Percentiles rank a stretch among this genome's conserved stretches.
Conservation (phyloP, 805 yeast genomes). For the Candida manassasensis region DNA sequence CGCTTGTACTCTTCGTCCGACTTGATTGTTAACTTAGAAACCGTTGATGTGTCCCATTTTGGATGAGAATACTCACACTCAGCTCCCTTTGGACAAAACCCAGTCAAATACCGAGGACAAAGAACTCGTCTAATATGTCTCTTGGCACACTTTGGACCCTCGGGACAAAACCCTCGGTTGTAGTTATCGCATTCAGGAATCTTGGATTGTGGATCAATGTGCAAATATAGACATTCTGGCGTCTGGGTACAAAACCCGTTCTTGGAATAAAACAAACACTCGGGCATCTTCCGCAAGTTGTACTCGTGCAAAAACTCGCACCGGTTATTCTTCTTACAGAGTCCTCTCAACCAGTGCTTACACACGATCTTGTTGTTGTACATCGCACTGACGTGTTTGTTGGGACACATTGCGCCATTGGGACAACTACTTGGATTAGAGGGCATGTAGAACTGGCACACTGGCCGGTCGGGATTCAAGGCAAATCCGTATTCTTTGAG, state of each 20-base stretch:
- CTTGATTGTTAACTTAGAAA: conserved; percentile 37
- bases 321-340: conserved; percentile 93
- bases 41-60: conserved; percentile 49
- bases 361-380: conserved; percentile 69
- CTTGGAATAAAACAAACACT: conserved; percentile 81
- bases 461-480: conserved; percentile 83
- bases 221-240: conserved; percentile 90
- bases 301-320: conserved; percentile 97
- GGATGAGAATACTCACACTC: conserved; percentile 83
- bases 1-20: conserved; percentile 34
- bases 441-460: conserved; percentile 67
- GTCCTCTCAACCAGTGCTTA: conserved; percentile 96
- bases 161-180: conserved; percentile 84
- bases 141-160: conserved; percentile 80
- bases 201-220: conserved; percentile 82
- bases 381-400: conserved; percentile 68
- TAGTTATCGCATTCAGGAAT: conserved; percentile 86
- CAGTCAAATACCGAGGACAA: conserved; percentile 79
- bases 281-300: conserved; percentile 92
- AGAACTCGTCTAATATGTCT: conserved; percentile 73
- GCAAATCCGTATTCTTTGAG: conserved; percentile 77
- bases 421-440: conserved; percentile 68
- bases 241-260: conserved; percentile 86
- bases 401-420: conserved; percentile 76
- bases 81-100: conserved; percentile 90